Evolutionary conservation across 306 rosid species (phyloP).

Genomic region (Astragalus glycyphyllos): DNA sequence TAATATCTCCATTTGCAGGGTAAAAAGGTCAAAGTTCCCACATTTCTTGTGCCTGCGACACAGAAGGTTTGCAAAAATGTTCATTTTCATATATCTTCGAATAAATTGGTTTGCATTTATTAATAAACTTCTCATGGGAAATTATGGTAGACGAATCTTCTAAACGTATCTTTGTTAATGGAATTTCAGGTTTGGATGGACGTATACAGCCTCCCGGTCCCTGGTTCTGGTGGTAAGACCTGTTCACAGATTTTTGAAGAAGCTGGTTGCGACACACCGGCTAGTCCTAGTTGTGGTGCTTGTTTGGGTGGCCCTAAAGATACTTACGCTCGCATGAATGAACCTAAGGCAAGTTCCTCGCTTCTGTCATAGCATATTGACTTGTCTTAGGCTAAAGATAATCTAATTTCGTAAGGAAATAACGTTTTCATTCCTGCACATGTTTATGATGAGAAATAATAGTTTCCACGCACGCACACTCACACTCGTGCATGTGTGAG

Average conservation of each 20-base stretch:
- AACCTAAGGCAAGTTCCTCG: slow-evolving; percentile 68
- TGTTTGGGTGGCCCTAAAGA: slow-evolving; percentile 98
- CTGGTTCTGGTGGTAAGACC: slow-evolving; percentile 95
- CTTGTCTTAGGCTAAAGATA: slow-evolving; percentile 12
- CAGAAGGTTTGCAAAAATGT: slow-evolving; percentile 69
- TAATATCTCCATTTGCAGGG: slow-evolving; percentile 62
- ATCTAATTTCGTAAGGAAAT: not conserved
- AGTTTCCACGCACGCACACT: not conserved
- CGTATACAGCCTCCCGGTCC: slow-evolving; percentile 72
- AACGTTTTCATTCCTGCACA: not conserved
- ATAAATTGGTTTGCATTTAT: not conserved
- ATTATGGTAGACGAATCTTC: slow-evolving; percentile 25
- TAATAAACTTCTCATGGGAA: slow-evolving; percentile 15
- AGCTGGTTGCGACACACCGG: slow-evolving; percentile 99
- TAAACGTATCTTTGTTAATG: slow-evolving; percentile 11
- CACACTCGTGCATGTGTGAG: too few relatives aligned
- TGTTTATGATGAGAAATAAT: not conserved
- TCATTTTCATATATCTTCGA: slow-evolving; percentile 20
- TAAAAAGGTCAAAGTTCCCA: slow-evolving; percentile 91
- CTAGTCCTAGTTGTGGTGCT: slow-evolving; percentile 96
- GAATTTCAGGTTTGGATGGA: slow-evolving; percentile 92
- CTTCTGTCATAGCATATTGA: slow-evolving; percentile 17
- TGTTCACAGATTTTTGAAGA: slow-evolving; percentile 99
- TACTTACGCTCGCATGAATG: slow-evolving; percentile 90
- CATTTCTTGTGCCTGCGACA: slow-evolving; percentile 98